Conservation (phyloP, 129 eudicot genomes). For the Flaveria sonorensis region DNA sequence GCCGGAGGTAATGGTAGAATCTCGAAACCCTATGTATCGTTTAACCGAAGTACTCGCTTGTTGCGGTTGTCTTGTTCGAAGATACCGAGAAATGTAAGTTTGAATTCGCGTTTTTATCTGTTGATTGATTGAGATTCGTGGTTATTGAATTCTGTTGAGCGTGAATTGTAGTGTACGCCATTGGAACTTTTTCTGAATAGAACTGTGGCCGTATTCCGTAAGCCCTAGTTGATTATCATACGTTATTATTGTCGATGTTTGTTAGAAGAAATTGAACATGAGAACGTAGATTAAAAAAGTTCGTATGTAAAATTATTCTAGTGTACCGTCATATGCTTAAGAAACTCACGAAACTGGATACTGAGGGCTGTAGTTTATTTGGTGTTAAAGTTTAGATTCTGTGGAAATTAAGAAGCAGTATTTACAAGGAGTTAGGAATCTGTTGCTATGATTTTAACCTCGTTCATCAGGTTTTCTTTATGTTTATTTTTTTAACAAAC, state of each 20-base stretch:
- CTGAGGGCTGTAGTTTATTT: neutral
- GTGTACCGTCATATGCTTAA: neutral
- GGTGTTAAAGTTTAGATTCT: neutral
- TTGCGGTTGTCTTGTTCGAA: constrained; percentile 7
- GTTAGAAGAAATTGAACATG: constrained; percentile 4
- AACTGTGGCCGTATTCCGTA: too few relatives aligned
- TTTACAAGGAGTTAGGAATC: neutral
- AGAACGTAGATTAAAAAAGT: neutral
- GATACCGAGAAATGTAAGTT: constrained; percentile 20
- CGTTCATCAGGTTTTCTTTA: neutral
- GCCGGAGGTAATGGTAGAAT: constrained; percentile 1
- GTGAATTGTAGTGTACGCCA: too few relatives aligned
- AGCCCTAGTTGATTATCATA: too few relatives aligned
- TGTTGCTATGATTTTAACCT: constrained; percentile 1
- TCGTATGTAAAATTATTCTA: too few relatives aligned
- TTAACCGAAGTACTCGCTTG: constrained; percentile 22
- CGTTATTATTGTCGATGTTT: neutral
- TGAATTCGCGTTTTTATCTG: neutral
- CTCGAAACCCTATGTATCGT: constrained; percentile 33
- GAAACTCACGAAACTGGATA: neutral
- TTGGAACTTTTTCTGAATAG: too few relatives aligned
- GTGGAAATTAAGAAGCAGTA: neutral
- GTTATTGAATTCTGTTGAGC: too few relatives aligned
- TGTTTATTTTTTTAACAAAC: neutral
- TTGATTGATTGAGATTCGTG: neutral